These are phyloP conservation scores for Solanum raphanifolium DNA, from an alignment of 257 asterid species.

Conservation along the genomic window DNA sequence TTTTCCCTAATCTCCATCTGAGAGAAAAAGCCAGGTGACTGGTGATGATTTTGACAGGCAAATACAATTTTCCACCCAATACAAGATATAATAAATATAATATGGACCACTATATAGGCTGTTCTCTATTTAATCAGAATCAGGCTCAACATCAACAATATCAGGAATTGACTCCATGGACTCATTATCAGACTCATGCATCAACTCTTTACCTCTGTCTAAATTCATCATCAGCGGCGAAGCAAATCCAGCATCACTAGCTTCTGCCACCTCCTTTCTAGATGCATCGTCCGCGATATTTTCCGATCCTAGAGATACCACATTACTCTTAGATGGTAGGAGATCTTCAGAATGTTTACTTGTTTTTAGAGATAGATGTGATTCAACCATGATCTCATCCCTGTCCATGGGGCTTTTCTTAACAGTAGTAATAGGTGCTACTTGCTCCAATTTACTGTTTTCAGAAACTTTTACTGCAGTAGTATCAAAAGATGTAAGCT, in stretches of 20 bases:
- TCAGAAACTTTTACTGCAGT: background rate
- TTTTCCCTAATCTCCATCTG: background rate
- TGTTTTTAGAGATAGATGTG: conserved; percentile 1
- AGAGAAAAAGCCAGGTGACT: background rate
- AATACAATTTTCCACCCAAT: background rate
- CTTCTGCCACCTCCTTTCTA: too few species aligned
- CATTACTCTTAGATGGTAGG: conserved; percentile 1
- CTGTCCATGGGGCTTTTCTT: conserved; percentile 2
- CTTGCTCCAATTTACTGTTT: background rate
- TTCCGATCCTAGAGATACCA: background rate
- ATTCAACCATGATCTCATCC: conserved; percentile 34
- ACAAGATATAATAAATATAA: background rate
- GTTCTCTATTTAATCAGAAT: conserved; percentile 23
- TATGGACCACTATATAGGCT: background rate
- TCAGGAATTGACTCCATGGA: conserved; percentile 42
- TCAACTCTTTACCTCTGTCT: conserved; percentile 13
- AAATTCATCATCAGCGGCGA: conserved; percentile 4
- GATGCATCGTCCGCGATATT: conserved; percentile 7
- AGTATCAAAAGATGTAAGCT: conserved; percentile 5
- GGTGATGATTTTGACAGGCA: background rate
- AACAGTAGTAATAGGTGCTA: conserved; percentile 6
- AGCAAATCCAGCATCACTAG: too few species aligned
- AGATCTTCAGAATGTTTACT: background rate
- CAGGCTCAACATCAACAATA: conserved; percentile 72
- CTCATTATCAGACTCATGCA: conserved; percentile 28